Evolutionary conservation across 2,329 filamentous ascomycete genomes (phyloP).

Genomic region (Colletotrichum cuscutae): DNA sequence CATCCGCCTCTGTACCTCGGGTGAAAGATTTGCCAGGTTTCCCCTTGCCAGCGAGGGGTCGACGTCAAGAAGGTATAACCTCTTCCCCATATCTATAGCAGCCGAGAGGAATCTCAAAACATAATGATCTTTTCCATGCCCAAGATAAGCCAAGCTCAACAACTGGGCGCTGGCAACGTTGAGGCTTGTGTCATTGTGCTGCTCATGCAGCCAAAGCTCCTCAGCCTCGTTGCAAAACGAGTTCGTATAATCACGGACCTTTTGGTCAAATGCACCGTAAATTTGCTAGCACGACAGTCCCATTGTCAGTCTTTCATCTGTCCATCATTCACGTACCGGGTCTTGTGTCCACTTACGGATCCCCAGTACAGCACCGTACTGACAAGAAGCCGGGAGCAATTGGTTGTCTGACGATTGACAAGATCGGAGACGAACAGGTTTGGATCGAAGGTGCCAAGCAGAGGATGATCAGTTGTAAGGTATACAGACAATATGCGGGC

Average conservation of each 20-base stretch:
- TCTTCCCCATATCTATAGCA: conserved; percentile 43
- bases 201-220: conserved; percentile 38
- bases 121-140: conserved; percentile 47
- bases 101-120: conserved; percentile 43
- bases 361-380: conserved; percentile 47
- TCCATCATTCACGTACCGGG: neutral
- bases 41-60: neutral
- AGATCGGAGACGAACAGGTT: conserved; percentile 47
- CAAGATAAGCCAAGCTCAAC: conserved; percentile 47
- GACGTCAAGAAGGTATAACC: conserved; percentile 44
- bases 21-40: conserved; percentile 26
- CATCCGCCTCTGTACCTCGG: conserved; percentile 14
- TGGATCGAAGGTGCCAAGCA: conserved; percentile 49
- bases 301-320: neutral
- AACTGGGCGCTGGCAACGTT: conserved; percentile 46
- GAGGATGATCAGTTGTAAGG: conserved; percentile 49
- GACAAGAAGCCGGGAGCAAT: conserved; percentile 49
- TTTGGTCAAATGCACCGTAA: conserved; percentile 41
- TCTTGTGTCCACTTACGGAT: conserved; percentile 41
- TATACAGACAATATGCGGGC: conserved; percentile 48
- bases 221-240: conserved; percentile 40
- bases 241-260: neutral
- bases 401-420: conserved; percentile 35
- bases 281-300: conserved; percentile 42
- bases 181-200: conserved; percentile 30